Percentiles rank a stretch among this genome's conserved stretches.
phyloP scores from a whole-genome alignment of 306 rosid species.

The Echinosophora koreensis region DNA sequence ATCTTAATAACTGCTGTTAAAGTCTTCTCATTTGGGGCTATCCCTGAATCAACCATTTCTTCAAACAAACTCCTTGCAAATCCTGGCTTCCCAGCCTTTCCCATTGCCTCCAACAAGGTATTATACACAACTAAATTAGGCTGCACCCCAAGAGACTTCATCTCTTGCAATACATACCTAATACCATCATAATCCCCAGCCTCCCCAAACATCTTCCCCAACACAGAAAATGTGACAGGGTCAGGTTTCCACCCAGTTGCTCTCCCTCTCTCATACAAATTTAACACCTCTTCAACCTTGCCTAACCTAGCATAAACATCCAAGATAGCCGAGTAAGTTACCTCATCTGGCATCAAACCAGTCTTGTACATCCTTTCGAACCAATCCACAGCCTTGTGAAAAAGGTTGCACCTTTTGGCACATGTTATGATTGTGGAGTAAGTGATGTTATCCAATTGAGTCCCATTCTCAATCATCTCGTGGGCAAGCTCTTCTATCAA shows the following conservation, averaged over 20 bases:
- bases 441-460: constrained; percentile 83
- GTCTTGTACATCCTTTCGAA: constrained; percentile 95
- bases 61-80: constrained; percentile 84
- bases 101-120: constrained; percentile 95
- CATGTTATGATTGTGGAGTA: constrained; percentile 87
- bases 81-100: constrained; percentile 96
- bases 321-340: constrained; percentile 85
- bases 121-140: constrained; percentile 90
- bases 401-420: constrained; percentile 76
- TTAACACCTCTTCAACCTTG: constrained; percentile 84
- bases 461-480: constrained; percentile 74
- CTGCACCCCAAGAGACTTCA: constrained; percentile 77
- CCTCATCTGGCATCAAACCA: constrained; percentile 96
- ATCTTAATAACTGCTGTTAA: constrained; percentile 83
- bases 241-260: constrained; percentile 98
- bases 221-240: constrained; percentile 72
- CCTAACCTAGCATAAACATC: constrained; percentile 92
- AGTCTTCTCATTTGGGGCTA: constrained; percentile 84
- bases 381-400: constrained; percentile 89
- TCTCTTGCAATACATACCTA: constrained; percentile 85
- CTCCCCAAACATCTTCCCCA: constrained; percentile 97
- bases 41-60: constrained; percentile 81
- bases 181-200: constrained; percentile 95
- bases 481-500: constrained; percentile 81
- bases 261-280: constrained; percentile 87